phyloP scores from a whole-genome alignment of 1,284 basidiomycete genomes.

The Anthracocystis walkeri region DNA sequence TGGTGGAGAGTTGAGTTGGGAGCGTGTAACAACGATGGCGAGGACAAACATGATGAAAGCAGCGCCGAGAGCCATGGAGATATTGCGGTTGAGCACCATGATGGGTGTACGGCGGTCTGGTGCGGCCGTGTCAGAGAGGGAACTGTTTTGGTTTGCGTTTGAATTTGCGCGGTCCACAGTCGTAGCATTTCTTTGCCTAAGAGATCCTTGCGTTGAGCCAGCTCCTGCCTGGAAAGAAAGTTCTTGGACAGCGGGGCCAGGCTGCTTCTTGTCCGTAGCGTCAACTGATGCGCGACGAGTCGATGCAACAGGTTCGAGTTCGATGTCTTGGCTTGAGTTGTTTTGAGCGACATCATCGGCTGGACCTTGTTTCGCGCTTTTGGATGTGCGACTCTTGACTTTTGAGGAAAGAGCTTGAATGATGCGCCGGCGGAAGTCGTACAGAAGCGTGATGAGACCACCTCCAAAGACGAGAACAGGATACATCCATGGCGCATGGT shows the following conservation, averaged over 20 bases:
- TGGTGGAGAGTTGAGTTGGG: slow-evolving; percentile 63
- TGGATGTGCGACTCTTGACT: neutral
- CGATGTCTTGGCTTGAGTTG: slow-evolving; percentile 36
- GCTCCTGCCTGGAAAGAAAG: slow-evolving; percentile 18
- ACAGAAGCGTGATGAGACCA: slow-evolving; percentile 66
- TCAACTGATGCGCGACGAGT: slow-evolving; percentile 13
- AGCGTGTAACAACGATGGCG: slow-evolving; percentile 69
- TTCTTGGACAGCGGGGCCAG: slow-evolving; percentile 13
- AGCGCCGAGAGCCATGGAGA: slow-evolving; percentile 60
- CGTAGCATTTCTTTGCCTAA: slow-evolving; percentile 22
- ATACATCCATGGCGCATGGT: slow-evolving; percentile 71
- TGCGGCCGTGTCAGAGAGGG: neutral
- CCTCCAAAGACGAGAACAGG: slow-evolving; percentile 69
- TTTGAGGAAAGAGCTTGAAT: neutral
- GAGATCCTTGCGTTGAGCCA: neutral
- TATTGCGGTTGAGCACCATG: slow-evolving; percentile 44
- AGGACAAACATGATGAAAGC: slow-evolving; percentile 65
- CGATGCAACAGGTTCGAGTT: slow-evolving; percentile 31
- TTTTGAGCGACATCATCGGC: neutral
- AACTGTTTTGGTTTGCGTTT: neutral
- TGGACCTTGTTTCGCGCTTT: neutral
- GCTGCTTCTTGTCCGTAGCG: slow-evolving; percentile 23
- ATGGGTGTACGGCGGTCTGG: slow-evolving; percentile 34
- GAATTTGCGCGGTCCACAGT: slow-evolving; percentile 8
- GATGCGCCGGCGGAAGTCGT: slow-evolving; percentile 62